phyloP scores from a whole-genome alignment of 2,329 filamentous ascomycete genomes.

The Fusarium longipes region DNA sequence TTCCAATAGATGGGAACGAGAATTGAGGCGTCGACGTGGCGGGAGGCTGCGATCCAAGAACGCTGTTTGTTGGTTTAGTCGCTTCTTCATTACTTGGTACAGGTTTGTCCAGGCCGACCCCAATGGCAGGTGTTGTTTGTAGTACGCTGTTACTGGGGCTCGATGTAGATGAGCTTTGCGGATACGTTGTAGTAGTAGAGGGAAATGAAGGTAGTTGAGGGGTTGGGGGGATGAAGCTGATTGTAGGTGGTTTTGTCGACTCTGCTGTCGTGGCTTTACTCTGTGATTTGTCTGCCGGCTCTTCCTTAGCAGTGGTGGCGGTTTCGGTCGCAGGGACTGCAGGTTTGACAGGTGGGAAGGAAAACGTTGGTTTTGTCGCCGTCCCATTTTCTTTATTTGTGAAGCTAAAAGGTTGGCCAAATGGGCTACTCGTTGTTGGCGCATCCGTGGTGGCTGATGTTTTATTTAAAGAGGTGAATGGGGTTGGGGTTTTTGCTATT shows the following conservation, averaged over 20 bases:
- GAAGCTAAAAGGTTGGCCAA: slow-evolving; percentile 13
- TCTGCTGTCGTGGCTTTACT: slow-evolving; percentile 1
- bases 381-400: neutral
- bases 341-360: slow-evolving; percentile 16
- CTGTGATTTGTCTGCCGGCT: neutral
- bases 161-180: neutral
- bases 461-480: slow-evolving; percentile 30
- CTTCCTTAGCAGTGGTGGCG: slow-evolving; percentile 7
- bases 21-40: slow-evolving; percentile 19
- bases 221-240: slow-evolving; percentile 31
- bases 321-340: neutral
- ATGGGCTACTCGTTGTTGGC: slow-evolving; percentile 20
- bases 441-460: slow-evolving; percentile 1
- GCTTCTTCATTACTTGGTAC: neutral
- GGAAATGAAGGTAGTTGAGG: slow-evolving; percentile 26
- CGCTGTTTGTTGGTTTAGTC: slow-evolving; percentile 3
- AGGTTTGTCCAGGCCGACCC: neutral
- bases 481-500: slow-evolving; percentile 15
- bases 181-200: slow-evolving; percentile 21
- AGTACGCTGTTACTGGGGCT: neutral
- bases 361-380: slow-evolving; percentile 9
- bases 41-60: neutral
- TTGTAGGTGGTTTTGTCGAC: slow-evolving; percentile 19
- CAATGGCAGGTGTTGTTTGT: neutral
- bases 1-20: slow-evolving; percentile 14